Evolutionary conservation across 1,284 basidiomycete genomes (phyloP), one percentile per base, ranked within the genome.

Genomic region (Melampsora americana): DNA sequence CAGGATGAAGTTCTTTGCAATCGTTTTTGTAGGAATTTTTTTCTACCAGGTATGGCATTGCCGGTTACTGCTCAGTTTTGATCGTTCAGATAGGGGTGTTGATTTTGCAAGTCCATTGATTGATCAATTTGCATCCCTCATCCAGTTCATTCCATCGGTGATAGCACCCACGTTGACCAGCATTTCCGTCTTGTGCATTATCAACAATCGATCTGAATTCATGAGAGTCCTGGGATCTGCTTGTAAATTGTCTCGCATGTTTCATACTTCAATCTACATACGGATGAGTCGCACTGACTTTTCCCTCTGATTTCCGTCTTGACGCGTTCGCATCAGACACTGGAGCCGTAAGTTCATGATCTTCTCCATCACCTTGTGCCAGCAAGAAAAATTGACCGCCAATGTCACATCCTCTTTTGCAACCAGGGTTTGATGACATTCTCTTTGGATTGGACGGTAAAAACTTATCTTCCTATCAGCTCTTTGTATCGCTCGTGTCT

Each of bases 91-190:
- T 23, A 56, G 9, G 53, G 42, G 26, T 62, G 2, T 20, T 60
- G 60, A 23, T 53, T 60, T 59, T 11, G 50, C 5, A 35, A 12
- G n/a, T 35, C n/a, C 18, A 23, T 64, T 16, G 48, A 11, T 28
- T 30, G 35, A 62, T 42, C 16, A 26, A 7, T 7, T 69, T 59
- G 26, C 26, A 39, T 9, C 39, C 26, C 26, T 23, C 59, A 18
- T 50, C 26, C 35, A 83, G 62, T 82, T 82, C 62, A 76, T 83
- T 0, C 82, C 82, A 0, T 80, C 81, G 1, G 69, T 82, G 30
- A 66, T 83, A 5, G 80, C 81, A 5, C 82, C 82, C 1, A 82
- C 82, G 1, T 77, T 83, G 26, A 82, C 80, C 35, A 81, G 80
- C 53, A 79, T 83, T 18, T 82, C 82, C 1, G 73, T 83, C 56